A percentile compares a stretch with the other conserved stretches of the same genome.
Conservation (phyloP, 2,329 filamentous ascomycete genomes). For the Aspergillus japonicus region DNA sequence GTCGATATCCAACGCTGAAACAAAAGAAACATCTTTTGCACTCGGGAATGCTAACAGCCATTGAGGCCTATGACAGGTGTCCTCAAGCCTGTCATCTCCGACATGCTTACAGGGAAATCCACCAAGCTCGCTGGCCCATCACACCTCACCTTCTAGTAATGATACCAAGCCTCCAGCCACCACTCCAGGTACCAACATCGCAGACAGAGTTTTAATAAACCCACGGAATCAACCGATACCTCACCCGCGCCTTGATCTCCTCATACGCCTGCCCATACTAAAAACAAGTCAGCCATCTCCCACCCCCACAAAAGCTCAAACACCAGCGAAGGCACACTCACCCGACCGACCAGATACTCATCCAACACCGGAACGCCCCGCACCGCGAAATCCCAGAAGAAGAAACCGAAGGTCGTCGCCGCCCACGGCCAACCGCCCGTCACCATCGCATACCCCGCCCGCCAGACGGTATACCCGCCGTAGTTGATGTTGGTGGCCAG, state of each 20-base stretch:
- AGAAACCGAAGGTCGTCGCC: constrained; percentile 41
- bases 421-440: constrained; percentile 50
- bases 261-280: constrained; percentile 15
- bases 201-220: constrained; percentile 1
- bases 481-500: constrained; percentile 57
- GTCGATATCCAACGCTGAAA: too few species aligned
- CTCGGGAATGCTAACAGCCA: too few species aligned
- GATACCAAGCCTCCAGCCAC: too few species aligned
- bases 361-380: constrained; percentile 50
- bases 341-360: constrained; percentile 47
- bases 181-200: too few species aligned
- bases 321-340: not conserved
- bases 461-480: constrained; percentile 53
- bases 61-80: too few species aligned
- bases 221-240: constrained; percentile 12
- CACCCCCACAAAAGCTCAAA: too few species aligned
- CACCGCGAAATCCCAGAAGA: constrained; percentile 47
- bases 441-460: constrained; percentile 50
- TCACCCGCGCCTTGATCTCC: constrained; percentile 8
- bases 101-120: too few species aligned
- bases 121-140: too few species aligned
- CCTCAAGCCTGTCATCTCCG: too few species aligned
- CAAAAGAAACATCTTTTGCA: too few species aligned
- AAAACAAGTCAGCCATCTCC: not conserved
- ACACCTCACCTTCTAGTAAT: too few species aligned